Percentiles rank a stretch among this genome's conserved stretches.
Evolutionary conservation across 768 basidiomycete species (phyloP).

Genomic region (Boletus bicolor): DNA sequence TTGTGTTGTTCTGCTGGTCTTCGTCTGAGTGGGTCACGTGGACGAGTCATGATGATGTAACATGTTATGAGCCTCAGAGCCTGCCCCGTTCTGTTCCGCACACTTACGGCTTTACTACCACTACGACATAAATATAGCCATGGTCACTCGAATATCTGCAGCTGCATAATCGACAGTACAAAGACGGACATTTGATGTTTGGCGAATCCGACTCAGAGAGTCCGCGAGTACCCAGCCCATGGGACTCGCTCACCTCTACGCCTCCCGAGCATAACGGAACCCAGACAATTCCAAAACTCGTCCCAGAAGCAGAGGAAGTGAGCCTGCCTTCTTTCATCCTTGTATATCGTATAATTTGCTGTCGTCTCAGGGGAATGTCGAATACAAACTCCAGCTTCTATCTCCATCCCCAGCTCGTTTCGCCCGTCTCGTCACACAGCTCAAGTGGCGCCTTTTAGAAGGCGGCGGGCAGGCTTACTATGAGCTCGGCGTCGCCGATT

Average conservation of each 20-base stretch:
- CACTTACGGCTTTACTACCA: not conserved
- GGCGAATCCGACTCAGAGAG: slow-evolving; percentile 81
- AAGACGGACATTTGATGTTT: slow-evolving; percentile 49
- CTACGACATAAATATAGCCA: slow-evolving; percentile 24
- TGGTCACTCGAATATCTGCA: slow-evolving; percentile 58
- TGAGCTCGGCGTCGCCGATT: slow-evolving; percentile 81
- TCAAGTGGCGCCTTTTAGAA: slow-evolving; percentile 91
- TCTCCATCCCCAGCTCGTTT: slow-evolving; percentile 75
- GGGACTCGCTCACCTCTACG: slow-evolving; percentile 70
- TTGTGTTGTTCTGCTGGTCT: not conserved
- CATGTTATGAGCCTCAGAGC: too few species aligned
- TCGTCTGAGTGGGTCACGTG: slow-evolving; percentile 17
- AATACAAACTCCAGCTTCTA: slow-evolving; percentile 91
- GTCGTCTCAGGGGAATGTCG: slow-evolving; percentile 69
- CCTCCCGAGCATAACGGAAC: slow-evolving; percentile 30
- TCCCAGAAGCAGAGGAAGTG: slow-evolving; percentile 72
- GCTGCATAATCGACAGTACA: slow-evolving; percentile 12
- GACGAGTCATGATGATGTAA: too few species aligned
- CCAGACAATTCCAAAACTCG: slow-evolving; percentile 57
- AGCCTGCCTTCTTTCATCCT: slow-evolving; percentile 1
- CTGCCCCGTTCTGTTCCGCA: too few species aligned
- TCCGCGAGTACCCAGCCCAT: slow-evolving; percentile 75
- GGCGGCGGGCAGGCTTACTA: slow-evolving; percentile 84
- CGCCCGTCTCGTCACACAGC: slow-evolving; percentile 84
- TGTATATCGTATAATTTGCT: not conserved